These are phyloP conservation scores for Arthrobotrys musiformis DNA, from an alignment of 2,329 filamentous ascomycete species.

Conservation along the genomic window DNA sequence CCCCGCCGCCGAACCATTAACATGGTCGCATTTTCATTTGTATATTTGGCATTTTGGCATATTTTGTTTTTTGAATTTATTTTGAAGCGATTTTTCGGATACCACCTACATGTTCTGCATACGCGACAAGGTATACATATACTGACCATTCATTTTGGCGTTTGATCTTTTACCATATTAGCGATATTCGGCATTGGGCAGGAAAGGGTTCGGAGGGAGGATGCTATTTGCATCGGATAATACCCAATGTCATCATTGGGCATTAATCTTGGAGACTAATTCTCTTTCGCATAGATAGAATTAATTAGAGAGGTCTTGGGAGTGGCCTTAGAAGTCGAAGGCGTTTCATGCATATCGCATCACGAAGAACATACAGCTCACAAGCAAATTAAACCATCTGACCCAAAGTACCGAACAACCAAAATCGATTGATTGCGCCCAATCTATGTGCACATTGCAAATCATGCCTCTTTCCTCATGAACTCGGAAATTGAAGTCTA, in stretches of 20 bases:
- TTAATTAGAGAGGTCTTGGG: too few relatives aligned
- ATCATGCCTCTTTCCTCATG: background rate
- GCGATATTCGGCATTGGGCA: background rate
- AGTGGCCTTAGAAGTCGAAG: too few relatives aligned
- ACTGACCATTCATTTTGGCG: constrained; percentile 21
- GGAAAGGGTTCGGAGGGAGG: background rate
- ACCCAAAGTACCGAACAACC: background rate
- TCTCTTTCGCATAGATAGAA: background rate
- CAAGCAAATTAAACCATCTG: background rate
- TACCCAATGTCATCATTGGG: background rate
- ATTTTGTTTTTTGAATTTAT: constrained; percentile 1
- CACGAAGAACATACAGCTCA: background rate
- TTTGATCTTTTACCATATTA: constrained; percentile 12
- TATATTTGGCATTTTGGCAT: background rate
- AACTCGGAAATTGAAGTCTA: background rate
- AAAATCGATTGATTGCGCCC: background rate
- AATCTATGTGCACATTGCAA: background rate
- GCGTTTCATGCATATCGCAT: too few relatives aligned
- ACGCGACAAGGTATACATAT: background rate
- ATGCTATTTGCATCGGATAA: background rate
- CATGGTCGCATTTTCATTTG: constrained; percentile 1
- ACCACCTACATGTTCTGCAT: constrained; percentile 33
- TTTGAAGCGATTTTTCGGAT: constrained; percentile 25
- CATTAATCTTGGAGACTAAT: background rate
- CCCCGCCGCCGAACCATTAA: constrained; percentile 29